These are phyloP conservation scores for Oenanthe javanica DNA, from an alignment of 140 eudicot genomes.

Conservation along the genomic window DNA sequence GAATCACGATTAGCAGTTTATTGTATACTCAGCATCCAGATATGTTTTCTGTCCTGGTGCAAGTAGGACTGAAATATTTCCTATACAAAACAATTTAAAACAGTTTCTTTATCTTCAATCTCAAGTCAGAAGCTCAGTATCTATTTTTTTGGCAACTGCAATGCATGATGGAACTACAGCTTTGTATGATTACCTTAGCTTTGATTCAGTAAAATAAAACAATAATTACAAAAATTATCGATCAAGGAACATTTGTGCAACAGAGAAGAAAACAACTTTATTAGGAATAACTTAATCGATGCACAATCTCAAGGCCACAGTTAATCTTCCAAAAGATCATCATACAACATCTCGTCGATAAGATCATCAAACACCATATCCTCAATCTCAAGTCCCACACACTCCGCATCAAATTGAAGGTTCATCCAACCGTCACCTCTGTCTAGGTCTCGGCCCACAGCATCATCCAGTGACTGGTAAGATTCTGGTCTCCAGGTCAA, in stretches of 20 bases:
- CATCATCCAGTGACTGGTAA: conserved; percentile 55
- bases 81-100: too few species aligned
- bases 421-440: conserved; percentile 82
- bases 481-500: conserved; percentile 38
- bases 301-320: neutral
- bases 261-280: neutral
- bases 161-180: too few species aligned
- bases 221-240: too few species aligned
- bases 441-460: conserved; percentile 47
- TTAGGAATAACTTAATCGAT: neutral
- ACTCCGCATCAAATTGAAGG: conserved; percentile 73
- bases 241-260: neutral
- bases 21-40: too few species aligned
- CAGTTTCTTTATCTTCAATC: too few species aligned
- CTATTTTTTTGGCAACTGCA: too few species aligned
- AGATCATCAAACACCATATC: conserved; percentile 65
- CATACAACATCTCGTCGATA: conserved; percentile 55
- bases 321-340: conserved; percentile 19
- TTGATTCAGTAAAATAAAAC: neutral
- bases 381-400: conserved; percentile 73
- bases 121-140: too few species aligned
- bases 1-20: too few species aligned
- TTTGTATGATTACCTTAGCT: neutral
- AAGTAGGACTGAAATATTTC: too few species aligned
- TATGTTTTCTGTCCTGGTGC: too few species aligned